These are phyloP conservation scores for Crithidia expoeki DNA, from an alignment of 208 protist species.

Conservation along the genomic window DNA sequence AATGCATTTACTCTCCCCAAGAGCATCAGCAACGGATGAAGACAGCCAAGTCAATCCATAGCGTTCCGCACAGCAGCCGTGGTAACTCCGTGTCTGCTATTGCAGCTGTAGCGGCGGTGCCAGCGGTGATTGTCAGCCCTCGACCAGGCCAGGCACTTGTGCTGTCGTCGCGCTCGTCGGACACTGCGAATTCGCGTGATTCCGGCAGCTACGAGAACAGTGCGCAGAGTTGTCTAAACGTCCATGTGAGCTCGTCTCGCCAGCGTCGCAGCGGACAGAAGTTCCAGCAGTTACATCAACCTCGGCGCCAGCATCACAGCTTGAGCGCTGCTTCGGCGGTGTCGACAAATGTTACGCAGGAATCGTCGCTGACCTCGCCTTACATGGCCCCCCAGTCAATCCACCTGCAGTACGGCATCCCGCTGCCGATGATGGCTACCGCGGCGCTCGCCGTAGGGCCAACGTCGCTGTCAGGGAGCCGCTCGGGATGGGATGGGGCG, in stretches of 20 bases:
- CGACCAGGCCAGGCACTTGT: background rate
- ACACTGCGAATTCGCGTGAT: slow-evolving; percentile 6
- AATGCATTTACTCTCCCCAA: background rate
- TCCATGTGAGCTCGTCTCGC: background rate
- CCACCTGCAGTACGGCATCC: too few species aligned
- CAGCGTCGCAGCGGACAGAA: background rate
- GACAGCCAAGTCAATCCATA: too few species aligned
- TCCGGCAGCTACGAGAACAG: background rate
- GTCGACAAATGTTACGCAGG: background rate
- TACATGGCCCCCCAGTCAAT: background rate
- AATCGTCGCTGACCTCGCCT: background rate
- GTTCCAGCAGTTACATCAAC: background rate
- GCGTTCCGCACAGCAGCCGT: background rate
- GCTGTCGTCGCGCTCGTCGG: slow-evolving; percentile 8
- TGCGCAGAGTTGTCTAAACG: background rate
- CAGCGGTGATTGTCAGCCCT: background rate
- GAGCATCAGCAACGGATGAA: background rate
- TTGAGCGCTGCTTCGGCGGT: too few species aligned
- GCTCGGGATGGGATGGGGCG: background rate
- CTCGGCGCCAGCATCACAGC: background rate
- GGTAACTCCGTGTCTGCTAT: background rate
- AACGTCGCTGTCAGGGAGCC: background rate
- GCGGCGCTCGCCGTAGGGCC: background rate
- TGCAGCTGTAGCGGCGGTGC: background rate
- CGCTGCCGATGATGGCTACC: background rate